Evolutionary conservation across 2,329 filamentous ascomycete genomes (phyloP), one percentile per base, ranked within the genome.

Genomic region (Arachnomyces sp.): DNA sequence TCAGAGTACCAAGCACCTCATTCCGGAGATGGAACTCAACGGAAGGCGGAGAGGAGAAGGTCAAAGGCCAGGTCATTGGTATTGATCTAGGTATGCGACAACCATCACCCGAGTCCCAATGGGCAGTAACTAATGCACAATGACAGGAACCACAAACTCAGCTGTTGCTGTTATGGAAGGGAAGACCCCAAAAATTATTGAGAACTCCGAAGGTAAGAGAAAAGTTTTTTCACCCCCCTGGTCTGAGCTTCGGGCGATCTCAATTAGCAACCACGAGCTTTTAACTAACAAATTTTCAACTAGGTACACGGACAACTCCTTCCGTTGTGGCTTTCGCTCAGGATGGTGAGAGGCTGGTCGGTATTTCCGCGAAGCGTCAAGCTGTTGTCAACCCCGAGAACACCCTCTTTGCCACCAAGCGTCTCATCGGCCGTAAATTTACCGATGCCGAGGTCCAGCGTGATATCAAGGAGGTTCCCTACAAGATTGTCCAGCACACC

Each of bases 371-470:
- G 58, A 96, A 96, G 80, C 88, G 89, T 62, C 90, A 96, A 74
- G 90, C 89, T 50, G 90, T 95, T 56, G 89, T 96, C 60, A 96
- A 96, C 77, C 90, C 90, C 46, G 89, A 95, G 71, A 95, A 95
- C 77, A 96, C 90, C 43, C 81, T 96, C 44, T 96, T 95, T 67
- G 90, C 89, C 66, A 95, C 90, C 52, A 96, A 96, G 82, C 87
- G 90, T 79, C 81, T 96, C 66, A 95, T 96, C 67, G 90, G 90
- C 62, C 86, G 90, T 67, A 95, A 95, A 76, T 96, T 90, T 77
- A 87, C 78, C 66, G 90, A 96, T 57, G 64, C 74, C 52, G 90
- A 96, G 76, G 87, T 94, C 44, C 90, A 96, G 77, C 85, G 88
- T 60, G 90, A 96, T 63, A 86, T 96, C 64, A 88, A 94, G 74